Evolutionary conservation across 331 rosid species (phyloP).

Genomic region (Stylosanthes scabra): DNA sequence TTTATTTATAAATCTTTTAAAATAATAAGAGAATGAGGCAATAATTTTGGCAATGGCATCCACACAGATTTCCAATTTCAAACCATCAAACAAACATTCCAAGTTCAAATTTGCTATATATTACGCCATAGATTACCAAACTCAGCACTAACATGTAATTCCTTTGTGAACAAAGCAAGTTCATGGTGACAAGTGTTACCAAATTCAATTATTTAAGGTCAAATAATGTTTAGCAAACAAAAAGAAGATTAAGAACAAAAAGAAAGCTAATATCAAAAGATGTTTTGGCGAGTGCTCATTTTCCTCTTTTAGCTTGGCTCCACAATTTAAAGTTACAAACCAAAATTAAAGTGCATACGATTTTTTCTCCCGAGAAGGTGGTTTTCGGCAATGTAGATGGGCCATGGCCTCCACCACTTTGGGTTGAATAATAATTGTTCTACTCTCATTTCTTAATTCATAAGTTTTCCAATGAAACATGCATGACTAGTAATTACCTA

Average conservation of each 20-base stretch:
- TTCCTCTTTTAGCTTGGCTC: constrained; percentile 44
- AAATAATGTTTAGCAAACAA: not conserved
- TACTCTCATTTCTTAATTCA: constrained; percentile 40
- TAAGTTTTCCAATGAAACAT: constrained; percentile 30
- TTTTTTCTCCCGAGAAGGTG: constrained; percentile 29
- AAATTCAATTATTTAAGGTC: constrained; percentile 21
- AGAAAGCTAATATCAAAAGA: constrained; percentile 4
- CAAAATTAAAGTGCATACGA: constrained; percentile 29
- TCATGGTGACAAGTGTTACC: constrained; percentile 25
- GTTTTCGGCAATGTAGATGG: constrained; percentile 23
- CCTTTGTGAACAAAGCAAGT: not conserved
- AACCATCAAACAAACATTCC: constrained; percentile 22
- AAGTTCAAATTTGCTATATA: not conserved
- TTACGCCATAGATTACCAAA: constrained; percentile 10
- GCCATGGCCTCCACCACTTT: constrained; percentile 41
- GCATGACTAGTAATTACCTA: no score
- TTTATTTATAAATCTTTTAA: no score
- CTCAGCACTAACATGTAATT: not conserved
- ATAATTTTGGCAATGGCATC: constrained; percentile 17
- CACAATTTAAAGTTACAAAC: constrained; percentile 38
- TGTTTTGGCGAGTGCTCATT: constrained; percentile 21
- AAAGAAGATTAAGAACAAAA: not conserved
- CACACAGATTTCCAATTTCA: constrained; percentile 30
- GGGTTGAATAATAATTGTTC: constrained; percentile 28
- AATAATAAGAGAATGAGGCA: not conserved